Conservation (phyloP, 1,139 yeast species). For the Yueomyces sp. region DNA sequence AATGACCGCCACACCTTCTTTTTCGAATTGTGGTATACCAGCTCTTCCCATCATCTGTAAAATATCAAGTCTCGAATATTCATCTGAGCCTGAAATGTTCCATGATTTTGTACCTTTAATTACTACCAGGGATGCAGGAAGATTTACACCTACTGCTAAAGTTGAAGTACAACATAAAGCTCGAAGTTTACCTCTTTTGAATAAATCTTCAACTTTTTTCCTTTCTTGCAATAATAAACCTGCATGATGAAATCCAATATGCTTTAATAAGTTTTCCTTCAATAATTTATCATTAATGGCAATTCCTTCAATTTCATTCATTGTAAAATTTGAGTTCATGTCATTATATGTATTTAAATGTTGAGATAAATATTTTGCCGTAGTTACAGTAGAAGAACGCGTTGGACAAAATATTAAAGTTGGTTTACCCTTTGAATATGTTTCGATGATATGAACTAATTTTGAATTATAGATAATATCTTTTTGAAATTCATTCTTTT, state of each 20-base stretch:
- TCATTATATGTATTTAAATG: not conserved
- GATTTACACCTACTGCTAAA: constrained; percentile 86
- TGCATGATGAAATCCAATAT: constrained; percentile 48
- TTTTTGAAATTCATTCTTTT: constrained; percentile 33
- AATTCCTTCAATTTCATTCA: too few species aligned
- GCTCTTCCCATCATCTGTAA: constrained; percentile 46
- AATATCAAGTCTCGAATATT: constrained; percentile 36
- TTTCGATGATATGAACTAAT: constrained; percentile 26
- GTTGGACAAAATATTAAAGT: constrained; percentile 43
- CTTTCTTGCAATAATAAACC: constrained; percentile 39
- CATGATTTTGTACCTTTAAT: constrained; percentile 69
- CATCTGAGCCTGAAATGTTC: constrained; percentile 22
- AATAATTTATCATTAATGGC: constrained; percentile 6
- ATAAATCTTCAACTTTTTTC: constrained; percentile 31
- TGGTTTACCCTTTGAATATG: constrained; percentile 31
- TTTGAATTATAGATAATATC: constrained; percentile 32
- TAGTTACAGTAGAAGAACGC: constrained; percentile 32
- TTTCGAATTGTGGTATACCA: constrained; percentile 46
- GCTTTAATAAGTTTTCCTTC: constrained; percentile 18
- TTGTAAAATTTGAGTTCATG: constrained; percentile 2
- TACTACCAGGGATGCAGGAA: constrained; percentile 88
- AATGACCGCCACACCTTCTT: constrained; percentile 40
- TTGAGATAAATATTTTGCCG: constrained; percentile 31
- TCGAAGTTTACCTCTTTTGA: constrained; percentile 30
- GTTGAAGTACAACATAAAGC: constrained; percentile 47